Evolutionary conservation across 1,284 basidiomycete genomes (phyloP), one percentile per base, ranked within the genome.

Genomic region (Austroboletus novae-zelandiae): DNA sequence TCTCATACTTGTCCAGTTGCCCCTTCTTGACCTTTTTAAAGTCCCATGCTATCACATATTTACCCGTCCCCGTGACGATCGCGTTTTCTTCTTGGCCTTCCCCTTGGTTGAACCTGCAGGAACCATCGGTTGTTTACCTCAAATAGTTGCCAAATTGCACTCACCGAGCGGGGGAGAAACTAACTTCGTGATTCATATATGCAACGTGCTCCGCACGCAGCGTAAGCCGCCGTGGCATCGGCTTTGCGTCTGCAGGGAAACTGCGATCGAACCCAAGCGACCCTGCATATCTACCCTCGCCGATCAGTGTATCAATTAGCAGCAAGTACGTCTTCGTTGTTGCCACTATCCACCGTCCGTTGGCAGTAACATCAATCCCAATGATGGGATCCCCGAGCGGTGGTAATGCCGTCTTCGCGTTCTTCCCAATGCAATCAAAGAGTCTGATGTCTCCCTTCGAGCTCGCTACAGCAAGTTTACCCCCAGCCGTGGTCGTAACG

Each of bases 371-470:
- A 70, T 99, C 97, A 44, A 99, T 81, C 30, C 96, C 96, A 45
- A 93, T 71, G 63, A 99, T 98, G 39, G 96, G 93, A 71, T 98
- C 94, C 27, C 97, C 95, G 27, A 98, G 79, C 31, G 94, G 91
- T 25, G 96, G 94, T 43, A 99, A 74, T n/a, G 94, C 94, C 18
- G 97, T 99, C 83, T 99, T 99, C 32, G 97, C 97, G 62, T 94
- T 99, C 81, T 98, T 99, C 43, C 97, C 97, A 58, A 99, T 92
- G 47, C 86, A 78, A 69, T 99, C 97, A 62, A 96, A 99, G 47
- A 99, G 74, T 42, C 96, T 81, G 57, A 99, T 91, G 67, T 99
- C 97, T 54, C 97, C 97, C 74, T 98, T 99, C 72, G 94, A 90
- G 60, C 91, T 94, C 14, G 92, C 94, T 4, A 99, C 90, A 2